Evolutionary conservation across 1,139 yeast genomes (phyloP).

Genomic region (Nakaseomyces uthaithaninus): DNA sequence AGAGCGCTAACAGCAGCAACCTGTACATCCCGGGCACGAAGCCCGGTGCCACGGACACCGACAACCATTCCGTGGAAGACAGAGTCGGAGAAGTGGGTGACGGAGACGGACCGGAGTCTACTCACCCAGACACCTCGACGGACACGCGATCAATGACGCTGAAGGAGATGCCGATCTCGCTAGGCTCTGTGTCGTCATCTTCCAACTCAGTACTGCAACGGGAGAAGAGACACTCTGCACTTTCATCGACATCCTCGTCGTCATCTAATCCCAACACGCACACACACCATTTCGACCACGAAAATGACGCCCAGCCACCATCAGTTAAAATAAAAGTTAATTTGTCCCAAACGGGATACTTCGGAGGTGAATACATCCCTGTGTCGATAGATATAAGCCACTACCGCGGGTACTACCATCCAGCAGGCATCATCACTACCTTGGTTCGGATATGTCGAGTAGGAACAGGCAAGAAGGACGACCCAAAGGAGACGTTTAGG

Average conservation of each 20-base stretch:
- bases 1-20: neutral
- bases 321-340: slow-evolving; percentile 49
- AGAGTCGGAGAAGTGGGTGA: neutral
- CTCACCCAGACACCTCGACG: slow-evolving; percentile 37
- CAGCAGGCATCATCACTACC: slow-evolving; percentile 74
- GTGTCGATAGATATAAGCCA: slow-evolving; percentile 60
- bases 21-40: slow-evolving; percentile 8
- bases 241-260: slow-evolving; percentile 12
- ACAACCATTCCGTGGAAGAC: slow-evolving; percentile 42
- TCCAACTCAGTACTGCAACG: neutral
- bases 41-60: slow-evolving; percentile 11
- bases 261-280: neutral
- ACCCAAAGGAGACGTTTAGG: slow-evolving; percentile 65
- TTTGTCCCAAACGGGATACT: slow-evolving; percentile 60
- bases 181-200: neutral
- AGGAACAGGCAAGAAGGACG: slow-evolving; percentile 52
- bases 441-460: slow-evolving; percentile 74
- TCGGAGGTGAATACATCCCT: slow-evolving; percentile 73
- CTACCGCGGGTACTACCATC: slow-evolving; percentile 58
- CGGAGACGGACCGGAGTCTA: slow-evolving; percentile 15
- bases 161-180: neutral
- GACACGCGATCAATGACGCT: slow-evolving; percentile 70
- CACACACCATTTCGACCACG: slow-evolving; percentile 17
- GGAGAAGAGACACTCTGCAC: slow-evolving; percentile 10
- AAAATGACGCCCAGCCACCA: slow-evolving; percentile 12